A percentile compares a stretch with the other conserved stretches of the same genome.
phyloP scores from a whole-genome alignment of 2,329 filamentous ascomycete genomes.

The Clonostachys sp. region DNA sequence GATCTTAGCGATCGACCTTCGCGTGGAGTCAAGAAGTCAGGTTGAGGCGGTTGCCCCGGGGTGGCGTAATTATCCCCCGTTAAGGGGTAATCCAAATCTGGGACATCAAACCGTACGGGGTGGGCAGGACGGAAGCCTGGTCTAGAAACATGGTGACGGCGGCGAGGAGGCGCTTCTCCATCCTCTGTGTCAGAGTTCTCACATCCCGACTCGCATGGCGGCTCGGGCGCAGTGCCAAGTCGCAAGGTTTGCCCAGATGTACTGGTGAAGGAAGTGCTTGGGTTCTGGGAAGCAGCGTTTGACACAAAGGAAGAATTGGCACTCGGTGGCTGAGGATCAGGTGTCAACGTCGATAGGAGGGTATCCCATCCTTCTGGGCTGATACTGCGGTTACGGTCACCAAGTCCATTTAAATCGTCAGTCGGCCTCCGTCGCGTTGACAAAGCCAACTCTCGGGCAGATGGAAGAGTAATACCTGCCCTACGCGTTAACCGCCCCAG shows the following conservation, averaged over 20 bases:
- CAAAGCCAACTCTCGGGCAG: no score
- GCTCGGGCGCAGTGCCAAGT: slow-evolving; percentile 24
- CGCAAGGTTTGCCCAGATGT: neutral
- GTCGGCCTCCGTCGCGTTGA: neutral
- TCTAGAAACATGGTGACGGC: slow-evolving; percentile 5
- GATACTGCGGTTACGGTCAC: slow-evolving; percentile 79
- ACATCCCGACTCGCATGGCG: slow-evolving; percentile 45
- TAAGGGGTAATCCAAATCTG: no score
- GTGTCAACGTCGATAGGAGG: slow-evolving; percentile 73
- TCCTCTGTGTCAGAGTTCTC: slow-evolving; percentile 52
- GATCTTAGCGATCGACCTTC: no score
- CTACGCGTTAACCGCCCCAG: no score
- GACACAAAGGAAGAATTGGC: slow-evolving; percentile 80
- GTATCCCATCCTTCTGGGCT: slow-evolving; percentile 79
- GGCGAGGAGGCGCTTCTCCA: slow-evolving; percentile 33
- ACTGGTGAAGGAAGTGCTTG: slow-evolving; percentile 38
- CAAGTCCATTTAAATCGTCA: slow-evolving; percentile 58
- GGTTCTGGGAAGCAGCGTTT: slow-evolving; percentile 35
- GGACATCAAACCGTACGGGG: neutral
- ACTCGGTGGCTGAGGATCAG: slow-evolving; percentile 77
- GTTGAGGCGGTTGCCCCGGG: no score
- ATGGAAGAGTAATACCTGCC: no score
- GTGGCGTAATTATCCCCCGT: no score
- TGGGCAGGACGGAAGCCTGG: neutral
- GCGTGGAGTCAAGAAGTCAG: no score